Base-by-base conservation (phyloP, 2,329 filamentous ascomycete species). In the Onygena corvina region DNA sequence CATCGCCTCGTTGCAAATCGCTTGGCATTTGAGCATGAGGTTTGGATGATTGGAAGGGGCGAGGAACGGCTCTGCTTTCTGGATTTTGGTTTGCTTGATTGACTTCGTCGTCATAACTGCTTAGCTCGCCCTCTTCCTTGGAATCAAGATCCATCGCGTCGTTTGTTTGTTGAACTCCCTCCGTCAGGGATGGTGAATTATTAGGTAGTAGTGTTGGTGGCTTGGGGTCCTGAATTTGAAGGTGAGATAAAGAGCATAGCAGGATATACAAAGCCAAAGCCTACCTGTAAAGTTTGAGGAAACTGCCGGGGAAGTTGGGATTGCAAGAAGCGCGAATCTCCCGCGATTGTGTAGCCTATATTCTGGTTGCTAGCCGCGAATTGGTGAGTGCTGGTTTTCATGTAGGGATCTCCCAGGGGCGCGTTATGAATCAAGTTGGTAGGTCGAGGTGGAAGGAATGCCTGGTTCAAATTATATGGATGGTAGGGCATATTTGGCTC, bases 81-180 rank as follows among this genome's bases (percentile, higher is more conserved):
- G 35, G n/a, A 11, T 25, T 48, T 42, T 25, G 45, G 27, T 29
- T 46, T 11, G 20, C 35, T 50, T 35, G 30, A 16, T 50, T 31
- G 21, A 29, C 36, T 11, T 35, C 51, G 23, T 29, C 49, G 57
- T 83, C 80, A 14, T 73, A 76, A 57, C 90, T 86, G 54, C 79
- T 84, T 25, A 92, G 63, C 62, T 93, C 86, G 12, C 84, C 85
- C 58, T 93, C 86, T 59, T 92, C 85, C 50, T 68, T 68, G 50
- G 76, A 73, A 49, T 64, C 63, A 40, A 71, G 62, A 45, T 63
- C 56, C 25, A 62, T 59, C 12, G 63, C 59, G 25, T 52, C 52
- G 18, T 42, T 35, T 1, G 30, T 14, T 9, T 50, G 46, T 30
- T 16, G 20, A 8, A 27, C 23, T 25, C 35, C 46, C 38, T 20